Evolutionary conservation across 169 alveolate genomes (phyloP).

Genomic region (Cyclospora cayetanensis): DNA sequence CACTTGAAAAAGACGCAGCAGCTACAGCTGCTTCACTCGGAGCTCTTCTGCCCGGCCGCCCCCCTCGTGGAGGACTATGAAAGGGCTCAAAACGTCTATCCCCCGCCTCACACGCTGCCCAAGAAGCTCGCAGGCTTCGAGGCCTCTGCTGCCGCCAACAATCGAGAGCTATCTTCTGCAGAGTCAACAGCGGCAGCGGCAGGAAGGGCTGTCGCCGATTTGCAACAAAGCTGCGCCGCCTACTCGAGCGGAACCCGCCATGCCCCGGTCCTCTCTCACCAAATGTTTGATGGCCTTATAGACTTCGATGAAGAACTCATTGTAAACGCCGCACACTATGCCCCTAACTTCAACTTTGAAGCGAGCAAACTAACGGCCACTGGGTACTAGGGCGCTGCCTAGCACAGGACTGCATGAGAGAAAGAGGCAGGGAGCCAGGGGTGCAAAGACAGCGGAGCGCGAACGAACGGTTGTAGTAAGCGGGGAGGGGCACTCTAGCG

Average conservation of each 20-base stretch:
- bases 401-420: no score
- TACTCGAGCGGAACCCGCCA: conserved; percentile 44
- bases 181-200: conserved; percentile 20
- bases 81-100: not conserved
- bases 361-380: no score
- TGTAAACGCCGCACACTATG: not conserved
- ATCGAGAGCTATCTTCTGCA: not conserved
- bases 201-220: not conserved
- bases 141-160: not conserved
- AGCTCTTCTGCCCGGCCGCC: conserved; percentile 20
- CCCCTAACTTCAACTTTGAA: not conserved
- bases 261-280: conserved; percentile 66
- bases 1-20: conserved; percentile 14
- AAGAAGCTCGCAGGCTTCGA: not conserved
- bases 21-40: conserved; percentile 45
- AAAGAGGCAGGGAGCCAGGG: no score
- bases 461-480: no score
- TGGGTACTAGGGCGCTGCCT: no score
- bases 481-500: no score
- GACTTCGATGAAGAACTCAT: conserved; percentile 44
- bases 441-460: no score
- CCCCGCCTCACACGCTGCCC: conserved; percentile 27
- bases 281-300: conserved; percentile 38
- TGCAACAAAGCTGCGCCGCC: conserved; percentile 24
- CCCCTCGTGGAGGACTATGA: conserved; percentile 27